These are phyloP conservation scores for Retiboletus flavoniger DNA, from an alignment of 1,284 basidiomycete genomes.

Conservation along the genomic window DNA sequence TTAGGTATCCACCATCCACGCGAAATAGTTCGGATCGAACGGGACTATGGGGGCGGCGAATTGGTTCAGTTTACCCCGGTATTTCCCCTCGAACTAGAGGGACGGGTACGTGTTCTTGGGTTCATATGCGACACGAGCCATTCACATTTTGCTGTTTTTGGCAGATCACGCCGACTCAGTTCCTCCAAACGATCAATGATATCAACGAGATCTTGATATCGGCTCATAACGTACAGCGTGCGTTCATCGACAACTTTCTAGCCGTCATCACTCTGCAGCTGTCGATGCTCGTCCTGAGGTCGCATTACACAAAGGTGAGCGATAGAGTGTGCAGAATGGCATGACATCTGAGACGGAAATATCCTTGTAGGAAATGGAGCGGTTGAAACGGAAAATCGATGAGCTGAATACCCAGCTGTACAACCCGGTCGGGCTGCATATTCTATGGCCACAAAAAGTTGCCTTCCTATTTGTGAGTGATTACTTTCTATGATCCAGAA, in stretches of 20 bases:
- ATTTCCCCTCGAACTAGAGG: conserved; percentile 81
- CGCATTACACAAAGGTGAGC: conserved; percentile 76
- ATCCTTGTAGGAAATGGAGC: conserved; percentile 67
- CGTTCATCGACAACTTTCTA: conserved; percentile 66
- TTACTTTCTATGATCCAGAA: not conserved
- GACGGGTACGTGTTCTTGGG: conserved; percentile 55
- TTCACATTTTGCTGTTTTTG: conserved; percentile 1
- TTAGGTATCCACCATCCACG: conserved; percentile 82
- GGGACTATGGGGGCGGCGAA: conserved; percentile 81
- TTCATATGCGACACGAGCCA: not conserved
- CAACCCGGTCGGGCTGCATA: conserved; percentile 78
- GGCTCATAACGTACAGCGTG: conserved; percentile 65
- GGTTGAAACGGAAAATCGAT: conserved; percentile 58
- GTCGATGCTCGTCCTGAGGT: conserved; percentile 57
- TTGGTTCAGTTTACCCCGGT: conserved; percentile 76
- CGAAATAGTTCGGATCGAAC: conserved; percentile 78
- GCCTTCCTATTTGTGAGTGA: conserved; percentile 82
- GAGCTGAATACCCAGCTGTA: conserved; percentile 66
- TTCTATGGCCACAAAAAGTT: conserved; percentile 75
- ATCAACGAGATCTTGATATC: conserved; percentile 81
- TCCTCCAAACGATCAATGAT: conserved; percentile 79
- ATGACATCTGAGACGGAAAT: not conserved
- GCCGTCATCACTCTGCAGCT: conserved; percentile 74
- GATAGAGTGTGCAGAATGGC: not conserved
- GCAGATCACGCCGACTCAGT: conserved; percentile 80